Conservation (phyloP, 2,329 filamentous ascomycete species). For the Penicillium brasilianum region DNA sequence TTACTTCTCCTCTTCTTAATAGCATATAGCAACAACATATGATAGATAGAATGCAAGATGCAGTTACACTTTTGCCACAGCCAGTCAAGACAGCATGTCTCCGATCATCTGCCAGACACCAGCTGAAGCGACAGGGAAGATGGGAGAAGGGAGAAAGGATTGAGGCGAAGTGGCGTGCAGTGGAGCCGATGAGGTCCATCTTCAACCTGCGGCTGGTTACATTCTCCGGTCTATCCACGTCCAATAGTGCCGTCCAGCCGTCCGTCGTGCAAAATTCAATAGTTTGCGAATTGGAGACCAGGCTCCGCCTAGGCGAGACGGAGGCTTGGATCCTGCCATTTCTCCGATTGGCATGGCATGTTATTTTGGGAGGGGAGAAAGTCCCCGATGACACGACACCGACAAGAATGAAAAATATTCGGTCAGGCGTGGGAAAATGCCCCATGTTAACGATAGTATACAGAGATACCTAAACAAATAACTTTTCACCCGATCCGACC, state of each 20-base stretch:
- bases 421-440: neutral
- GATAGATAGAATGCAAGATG: neutral
- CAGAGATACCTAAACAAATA: neutral
- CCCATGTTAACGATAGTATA: neutral
- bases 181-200: constrained; percentile 13
- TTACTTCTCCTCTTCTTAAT: neutral
- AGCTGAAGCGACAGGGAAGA: constrained; percentile 4
- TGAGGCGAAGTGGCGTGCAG: constrained; percentile 4
- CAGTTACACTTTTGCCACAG: neutral
- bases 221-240: constrained; percentile 9
- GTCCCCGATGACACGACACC: neutral
- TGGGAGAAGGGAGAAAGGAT: neutral
- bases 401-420: too few species aligned
- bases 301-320: constrained; percentile 8
- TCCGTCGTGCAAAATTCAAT: constrained; percentile 17
- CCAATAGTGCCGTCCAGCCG: neutral
- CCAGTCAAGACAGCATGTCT: neutral
- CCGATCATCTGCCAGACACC: neutral
- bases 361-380: neutral
- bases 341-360: neutral
- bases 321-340: neutral
- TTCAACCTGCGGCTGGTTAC: constrained; percentile 21
- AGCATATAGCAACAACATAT: neutral
- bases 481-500: neutral
- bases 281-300: constrained; percentile 14